These are phyloP conservation scores for Nyssa sinensis DNA, from an alignment of 148 eudicot species.

Conservation along the genomic window DNA sequence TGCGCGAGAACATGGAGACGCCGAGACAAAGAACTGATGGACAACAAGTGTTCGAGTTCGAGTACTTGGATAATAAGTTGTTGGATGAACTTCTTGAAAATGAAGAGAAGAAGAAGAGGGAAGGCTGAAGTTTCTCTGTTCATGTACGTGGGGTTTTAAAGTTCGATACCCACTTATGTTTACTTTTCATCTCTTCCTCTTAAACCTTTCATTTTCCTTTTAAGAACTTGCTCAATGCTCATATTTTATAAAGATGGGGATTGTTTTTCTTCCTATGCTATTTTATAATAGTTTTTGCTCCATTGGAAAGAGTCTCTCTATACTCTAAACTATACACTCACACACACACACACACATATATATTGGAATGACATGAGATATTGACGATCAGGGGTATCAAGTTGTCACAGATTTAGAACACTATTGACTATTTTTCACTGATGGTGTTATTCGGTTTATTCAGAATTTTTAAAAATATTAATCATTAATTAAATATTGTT, in stretches of 20 bases:
- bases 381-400: no score
- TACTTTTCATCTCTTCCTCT: no score
- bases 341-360: no score
- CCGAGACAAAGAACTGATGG: background rate
- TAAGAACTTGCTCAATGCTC: background rate
- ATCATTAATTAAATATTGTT: no score
- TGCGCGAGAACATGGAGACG: background rate
- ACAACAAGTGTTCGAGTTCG: constrained; percentile 61
- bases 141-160: background rate
- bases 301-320: no score
- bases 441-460: no score
- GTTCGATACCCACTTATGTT: background rate
- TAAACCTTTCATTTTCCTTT: background rate
- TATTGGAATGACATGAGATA: no score
- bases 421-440: no score
- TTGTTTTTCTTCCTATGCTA: background rate
- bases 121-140: constrained; percentile 18
- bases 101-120: constrained; percentile 24
- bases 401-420: no score
- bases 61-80: constrained; percentile 64
- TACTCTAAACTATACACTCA: no score
- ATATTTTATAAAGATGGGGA: background rate
- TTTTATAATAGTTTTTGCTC: no score
- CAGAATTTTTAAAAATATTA: no score
- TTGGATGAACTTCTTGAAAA: constrained; percentile 71